Evolutionary conservation across 257 asterid species (phyloP).

Genomic region (Schizonepeta tenuifolia): DNA sequence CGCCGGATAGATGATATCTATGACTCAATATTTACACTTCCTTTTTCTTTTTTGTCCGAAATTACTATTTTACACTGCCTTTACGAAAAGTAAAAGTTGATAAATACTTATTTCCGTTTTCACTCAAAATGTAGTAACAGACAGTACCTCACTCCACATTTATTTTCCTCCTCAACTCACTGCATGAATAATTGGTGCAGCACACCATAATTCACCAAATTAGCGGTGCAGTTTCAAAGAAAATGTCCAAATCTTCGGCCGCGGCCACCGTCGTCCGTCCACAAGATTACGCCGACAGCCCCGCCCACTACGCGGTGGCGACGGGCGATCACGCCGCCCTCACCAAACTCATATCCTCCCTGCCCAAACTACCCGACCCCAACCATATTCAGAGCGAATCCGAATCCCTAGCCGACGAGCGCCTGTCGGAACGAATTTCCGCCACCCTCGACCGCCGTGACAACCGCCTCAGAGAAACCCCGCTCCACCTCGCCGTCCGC

Average conservation of each 20-base stretch:
- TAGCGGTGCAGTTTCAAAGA: background rate
- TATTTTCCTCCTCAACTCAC: background rate
- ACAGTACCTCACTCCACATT: no score
- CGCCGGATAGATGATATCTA: background rate
- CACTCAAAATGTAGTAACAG: no score
- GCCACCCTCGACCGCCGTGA: constrained; percentile 78
- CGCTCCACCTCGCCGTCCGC: constrained; percentile 90
- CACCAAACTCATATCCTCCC: constrained; percentile 48
- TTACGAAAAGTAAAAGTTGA: background rate
- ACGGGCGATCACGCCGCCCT: constrained; percentile 66
- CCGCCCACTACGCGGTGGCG: constrained; percentile 82
- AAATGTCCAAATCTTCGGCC: constrained; percentile 45
- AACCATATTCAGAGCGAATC: constrained; percentile 54
- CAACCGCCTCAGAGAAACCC: constrained; percentile 66
- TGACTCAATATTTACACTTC: background rate
- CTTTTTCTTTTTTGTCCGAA: background rate
- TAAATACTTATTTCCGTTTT: no score
- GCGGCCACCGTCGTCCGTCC: constrained; percentile 53
- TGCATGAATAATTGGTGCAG: background rate
- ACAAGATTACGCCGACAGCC: constrained; percentile 67
- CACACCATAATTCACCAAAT: background rate
- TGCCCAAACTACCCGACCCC: constrained; percentile 62
- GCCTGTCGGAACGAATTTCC: constrained; percentile 58
- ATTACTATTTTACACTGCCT: background rate
- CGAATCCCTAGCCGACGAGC: constrained; percentile 63